Base-by-base conservation (phyloP, 106 monocot species). In the Hemerocallis citrina region DNA sequence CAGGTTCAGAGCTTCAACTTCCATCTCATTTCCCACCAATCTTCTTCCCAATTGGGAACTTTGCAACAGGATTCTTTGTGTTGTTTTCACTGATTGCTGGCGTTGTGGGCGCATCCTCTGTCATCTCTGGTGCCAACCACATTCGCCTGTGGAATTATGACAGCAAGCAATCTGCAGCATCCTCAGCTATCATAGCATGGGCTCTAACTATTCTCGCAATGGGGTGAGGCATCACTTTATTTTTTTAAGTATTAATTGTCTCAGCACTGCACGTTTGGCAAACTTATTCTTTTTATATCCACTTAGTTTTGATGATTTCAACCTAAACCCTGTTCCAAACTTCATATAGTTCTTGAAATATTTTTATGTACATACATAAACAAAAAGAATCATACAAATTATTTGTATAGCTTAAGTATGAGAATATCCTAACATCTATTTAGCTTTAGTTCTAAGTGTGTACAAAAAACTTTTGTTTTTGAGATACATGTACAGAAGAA, bases 31-130 rank as follows among this genome's bases (percentile, higher is more conserved):
- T 93, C 77, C 44, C 64, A 2, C 85, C 93, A 0, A 67, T 93
- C 1, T 93, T 76, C 67, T 89, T 89, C 38, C 93, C 93, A 0
- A 89, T 93, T 14, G 93, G 93, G 12, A 89, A 93, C 37, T 64
- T 71, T 0, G 89, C 89, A 14, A 89, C 89, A 6, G 93, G 93
- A 0, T 93, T 93, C 74, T 93, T 93, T 34, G 85, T 88, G 17
- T 10, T 89, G 11, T 85, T 89, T 60, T 69, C 89, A 11, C 27
- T 93, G 78, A 76, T 93, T 21, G 89, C 93, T 1, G 73, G 77
- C 0, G 85, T 76, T 0, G 79, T 93, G 0, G 93, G 93, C 12
- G 85, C 72, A 0, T 81, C 85, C 1, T 72, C 93, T 9, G 73
- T 71, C 5, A n/a, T 93, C 5, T 70, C 79, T 4, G 93, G 93